A percentile compares a stretch with the other conserved stretches of the same genome.
Evolutionary conservation across 441 rosid genomes (phyloP).

Genomic region (Gossypium aridum): DNA sequence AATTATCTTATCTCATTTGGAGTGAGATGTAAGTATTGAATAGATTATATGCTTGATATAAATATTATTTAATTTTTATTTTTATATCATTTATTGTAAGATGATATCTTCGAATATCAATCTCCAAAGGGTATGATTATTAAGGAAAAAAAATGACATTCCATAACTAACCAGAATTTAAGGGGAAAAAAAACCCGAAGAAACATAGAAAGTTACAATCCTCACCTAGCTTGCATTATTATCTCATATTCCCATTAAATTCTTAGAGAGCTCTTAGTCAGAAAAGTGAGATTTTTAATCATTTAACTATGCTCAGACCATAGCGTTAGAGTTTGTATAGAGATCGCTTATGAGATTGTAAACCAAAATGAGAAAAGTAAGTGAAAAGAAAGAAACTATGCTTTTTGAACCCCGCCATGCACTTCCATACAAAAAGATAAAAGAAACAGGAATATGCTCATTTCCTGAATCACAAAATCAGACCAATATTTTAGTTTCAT

Average conservation of each 20-base stretch:
- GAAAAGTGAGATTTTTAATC: constrained; percentile 7
- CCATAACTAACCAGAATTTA: too few relatives aligned
- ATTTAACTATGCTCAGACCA: constrained; percentile 5
- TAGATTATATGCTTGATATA: too few relatives aligned
- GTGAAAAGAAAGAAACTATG: not conserved
- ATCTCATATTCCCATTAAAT: too few relatives aligned
- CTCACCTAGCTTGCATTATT: too few relatives aligned
- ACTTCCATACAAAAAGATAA: not conserved
- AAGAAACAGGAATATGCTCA: constrained; percentile 6
- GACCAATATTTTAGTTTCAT: not conserved
- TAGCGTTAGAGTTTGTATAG: constrained; percentile 3
- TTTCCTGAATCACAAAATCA: not conserved
- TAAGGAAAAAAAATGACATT: too few relatives aligned
- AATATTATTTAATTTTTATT: too few relatives aligned
- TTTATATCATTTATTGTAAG: too few relatives aligned
- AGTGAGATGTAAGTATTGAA: not conserved
- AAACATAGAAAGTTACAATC: too few relatives aligned
- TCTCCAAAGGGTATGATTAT: too few relatives aligned
- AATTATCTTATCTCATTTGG: not conserved
- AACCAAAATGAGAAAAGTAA: constrained; percentile 5
- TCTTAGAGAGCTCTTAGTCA: not conserved
- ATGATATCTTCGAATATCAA: too few relatives aligned
- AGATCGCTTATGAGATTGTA: not conserved
- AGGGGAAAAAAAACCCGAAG: too few relatives aligned
- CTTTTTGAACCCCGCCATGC: constrained; percentile 4